phyloP scores from a whole-genome alignment of 2,329 filamentous ascomycete genomes.

The Arthrobotrys sphaeroides region DNA sequence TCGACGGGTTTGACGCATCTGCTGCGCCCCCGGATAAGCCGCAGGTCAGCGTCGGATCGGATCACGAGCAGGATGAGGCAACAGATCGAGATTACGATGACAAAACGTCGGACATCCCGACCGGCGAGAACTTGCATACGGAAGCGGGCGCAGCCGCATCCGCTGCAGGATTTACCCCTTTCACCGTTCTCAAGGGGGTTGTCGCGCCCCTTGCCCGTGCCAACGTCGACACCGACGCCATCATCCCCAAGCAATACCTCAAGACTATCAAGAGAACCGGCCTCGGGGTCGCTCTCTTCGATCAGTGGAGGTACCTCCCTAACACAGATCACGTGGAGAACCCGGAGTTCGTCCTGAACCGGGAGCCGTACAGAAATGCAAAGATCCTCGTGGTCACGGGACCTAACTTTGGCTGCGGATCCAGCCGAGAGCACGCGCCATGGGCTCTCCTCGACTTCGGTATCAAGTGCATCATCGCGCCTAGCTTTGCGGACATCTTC shows the following conservation, averaged over 20 bases:
- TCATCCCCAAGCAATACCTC: conserved; percentile 98
- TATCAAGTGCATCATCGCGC: conserved; percentile 91
- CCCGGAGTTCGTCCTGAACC: conserved; percentile 85
- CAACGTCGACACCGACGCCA: conserved; percentile 98
- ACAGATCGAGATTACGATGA: conserved; percentile 72
- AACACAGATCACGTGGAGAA: conserved; percentile 74
- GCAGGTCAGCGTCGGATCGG: conserved; percentile 69
- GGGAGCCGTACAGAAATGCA: conserved; percentile 80
- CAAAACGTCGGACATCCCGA: conserved; percentile 69
- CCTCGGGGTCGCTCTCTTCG: conserved; percentile 86
- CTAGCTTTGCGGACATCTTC: conserved; percentile 91
- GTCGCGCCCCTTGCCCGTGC: conserved; percentile 85
- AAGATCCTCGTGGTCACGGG: conserved; percentile 94
- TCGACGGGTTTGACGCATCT: conserved; percentile 68
- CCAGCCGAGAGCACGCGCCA: conserved; percentile 90
- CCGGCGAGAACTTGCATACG: conserved; percentile 52
- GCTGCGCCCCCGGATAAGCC: conserved; percentile 69
- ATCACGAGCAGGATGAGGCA: conserved; percentile 65
- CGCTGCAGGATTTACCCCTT: conserved; percentile 78
- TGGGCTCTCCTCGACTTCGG: conserved; percentile 98
- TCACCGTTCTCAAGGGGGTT: conserved; percentile 82
- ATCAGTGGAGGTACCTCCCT: conserved; percentile 79
- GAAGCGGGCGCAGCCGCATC: not conserved
- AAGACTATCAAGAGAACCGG: conserved; percentile 99
- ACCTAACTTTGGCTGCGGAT: conserved; percentile 93